Percentiles rank a stretch among this genome's conserved stretches.
Evolutionary conservation across 306 rosid genomes (phyloP).

Genomic region (Neltuma alba): DNA sequence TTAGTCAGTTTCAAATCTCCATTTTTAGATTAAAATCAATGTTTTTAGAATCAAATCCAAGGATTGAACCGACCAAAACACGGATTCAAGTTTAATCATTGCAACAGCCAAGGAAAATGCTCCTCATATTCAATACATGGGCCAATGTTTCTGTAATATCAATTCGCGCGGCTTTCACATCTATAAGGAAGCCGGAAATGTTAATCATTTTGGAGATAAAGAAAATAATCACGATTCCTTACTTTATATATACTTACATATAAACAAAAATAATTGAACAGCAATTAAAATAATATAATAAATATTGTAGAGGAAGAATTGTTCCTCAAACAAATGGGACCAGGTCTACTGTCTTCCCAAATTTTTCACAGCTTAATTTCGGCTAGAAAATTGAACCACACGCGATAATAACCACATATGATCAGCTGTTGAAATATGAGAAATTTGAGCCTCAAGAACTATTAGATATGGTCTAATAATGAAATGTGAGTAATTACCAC

Average conservation of each 20-base stretch:
- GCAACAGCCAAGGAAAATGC: too few relatives aligned
- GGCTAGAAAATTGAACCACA: not conserved
- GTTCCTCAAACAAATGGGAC: not conserved
- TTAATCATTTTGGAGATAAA: not conserved
- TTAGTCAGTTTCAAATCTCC: not conserved
- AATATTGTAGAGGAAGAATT: not conserved
- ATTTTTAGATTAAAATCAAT: not conserved
- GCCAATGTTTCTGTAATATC: too few relatives aligned
- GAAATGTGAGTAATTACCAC: not conserved
- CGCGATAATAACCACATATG: not conserved
- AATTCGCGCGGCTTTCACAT: too few relatives aligned
- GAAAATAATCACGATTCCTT: not conserved
- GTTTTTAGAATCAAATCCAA: too few relatives aligned
- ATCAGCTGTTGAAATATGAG: not conserved
- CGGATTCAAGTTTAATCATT: too few relatives aligned
- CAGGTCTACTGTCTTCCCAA: not conserved
- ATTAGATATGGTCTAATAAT: not conserved
- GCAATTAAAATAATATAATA: too few relatives aligned
- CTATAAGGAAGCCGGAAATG: too few relatives aligned
- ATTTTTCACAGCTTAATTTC: not conserved
- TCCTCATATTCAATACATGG: too few relatives aligned
- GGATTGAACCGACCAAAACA: too few relatives aligned
- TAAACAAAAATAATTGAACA: too few relatives aligned
- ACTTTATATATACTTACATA: too few relatives aligned
- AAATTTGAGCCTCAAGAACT: not conserved